Evolutionary conservation across 257 asterid genomes (phyloP), one percentile per base, ranked within the genome.

Genomic region (Leptodermis oblonga): DNA sequence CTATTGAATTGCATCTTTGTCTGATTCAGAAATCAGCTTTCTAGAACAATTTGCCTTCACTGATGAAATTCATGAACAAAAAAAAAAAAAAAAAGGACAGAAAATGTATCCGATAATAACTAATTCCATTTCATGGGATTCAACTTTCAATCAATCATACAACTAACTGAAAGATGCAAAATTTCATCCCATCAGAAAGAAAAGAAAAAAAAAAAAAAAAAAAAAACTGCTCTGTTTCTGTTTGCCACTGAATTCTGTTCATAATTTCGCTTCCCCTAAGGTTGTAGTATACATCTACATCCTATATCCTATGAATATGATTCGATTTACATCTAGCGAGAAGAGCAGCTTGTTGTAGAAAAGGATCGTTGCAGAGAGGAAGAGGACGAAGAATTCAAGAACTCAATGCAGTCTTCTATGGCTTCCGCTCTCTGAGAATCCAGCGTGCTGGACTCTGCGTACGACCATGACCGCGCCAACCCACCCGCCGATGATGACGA

Each of bases 371-470:
- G 89, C 61, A 90, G 71, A 55, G 87, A 78, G 26, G 96, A 82
- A 0, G 86, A 78, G 15, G 95, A 82, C 0, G 90, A 88, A 56
- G 85, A 82, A 76, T 90, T 90, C 77, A 92, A 87, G 86, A 92
- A 92, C 86, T 88, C 89, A 56, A 92, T 92, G 74, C 98, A 92
- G 45, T 92, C 98, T 60, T 88, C 94, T 2, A 92, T 86, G 53
- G 98, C 98, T 75, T 92, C 90, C 9, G 96, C 97, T 69, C 96
- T 77, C 48, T 88, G 96, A 2, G 95, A 86, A 68, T 90, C 97
- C 22, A 86, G 80, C 0, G 84, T 79, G 43, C 17, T n/a, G 18
- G 49, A 62, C 31, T 85, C 93, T 33, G 87, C 97, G 65, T 87
- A 88, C 0, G 98, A 90, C 18, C 88, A 81, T 15, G 97, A 90